A percentile compares a stretch with the other conserved stretches of the same genome.
phyloP scores from a whole-genome alignment of 805 yeast genomes.

The Ogataea corticis region DNA sequence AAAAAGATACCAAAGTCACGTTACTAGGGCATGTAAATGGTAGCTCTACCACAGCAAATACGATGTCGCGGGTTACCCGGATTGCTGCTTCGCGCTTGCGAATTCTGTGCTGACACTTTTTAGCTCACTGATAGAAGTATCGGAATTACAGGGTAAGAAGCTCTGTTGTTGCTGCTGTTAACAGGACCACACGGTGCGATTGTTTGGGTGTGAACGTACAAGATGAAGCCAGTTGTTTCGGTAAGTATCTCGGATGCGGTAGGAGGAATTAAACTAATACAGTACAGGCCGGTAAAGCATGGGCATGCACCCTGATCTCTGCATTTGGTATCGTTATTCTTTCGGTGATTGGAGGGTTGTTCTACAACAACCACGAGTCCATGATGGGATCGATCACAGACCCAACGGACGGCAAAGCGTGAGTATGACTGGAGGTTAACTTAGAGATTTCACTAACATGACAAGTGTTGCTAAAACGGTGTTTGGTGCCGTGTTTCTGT shows the following conservation, averaged over 20 bases:
- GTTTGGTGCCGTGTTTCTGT: slow-evolving; percentile 85
- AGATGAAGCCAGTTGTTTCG: slow-evolving; percentile 36
- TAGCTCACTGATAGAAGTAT: background rate
- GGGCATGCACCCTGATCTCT: slow-evolving; percentile 92
- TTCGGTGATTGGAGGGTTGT: slow-evolving; percentile 79
- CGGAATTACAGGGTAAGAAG: too few relatives aligned
- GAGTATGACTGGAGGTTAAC: slow-evolving; percentile 23
- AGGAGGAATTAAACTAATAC: background rate
- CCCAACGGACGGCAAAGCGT: slow-evolving; percentile 90
- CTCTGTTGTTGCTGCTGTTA: too few relatives aligned
- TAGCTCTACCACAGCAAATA: background rate
- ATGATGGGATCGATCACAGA: slow-evolving; percentile 90
- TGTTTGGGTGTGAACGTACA: background rate
- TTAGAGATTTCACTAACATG: slow-evolving; percentile 6
- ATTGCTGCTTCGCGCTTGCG: background rate
- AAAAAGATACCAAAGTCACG: too few relatives aligned
- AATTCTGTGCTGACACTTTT: background rate
- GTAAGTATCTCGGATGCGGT: slow-evolving; percentile 21
- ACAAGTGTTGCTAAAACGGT: slow-evolving; percentile 81
- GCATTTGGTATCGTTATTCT: slow-evolving; percentile 90
- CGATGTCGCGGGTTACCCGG: background rate
- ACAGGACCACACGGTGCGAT: too few relatives aligned
- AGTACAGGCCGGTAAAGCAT: slow-evolving; percentile 74
- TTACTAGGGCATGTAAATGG: too few relatives aligned
- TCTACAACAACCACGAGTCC: slow-evolving; percentile 79